These are phyloP conservation scores for Metschnikowia henanensis DNA, from an alignment of 805 yeast species.

Conservation along the genomic window DNA sequence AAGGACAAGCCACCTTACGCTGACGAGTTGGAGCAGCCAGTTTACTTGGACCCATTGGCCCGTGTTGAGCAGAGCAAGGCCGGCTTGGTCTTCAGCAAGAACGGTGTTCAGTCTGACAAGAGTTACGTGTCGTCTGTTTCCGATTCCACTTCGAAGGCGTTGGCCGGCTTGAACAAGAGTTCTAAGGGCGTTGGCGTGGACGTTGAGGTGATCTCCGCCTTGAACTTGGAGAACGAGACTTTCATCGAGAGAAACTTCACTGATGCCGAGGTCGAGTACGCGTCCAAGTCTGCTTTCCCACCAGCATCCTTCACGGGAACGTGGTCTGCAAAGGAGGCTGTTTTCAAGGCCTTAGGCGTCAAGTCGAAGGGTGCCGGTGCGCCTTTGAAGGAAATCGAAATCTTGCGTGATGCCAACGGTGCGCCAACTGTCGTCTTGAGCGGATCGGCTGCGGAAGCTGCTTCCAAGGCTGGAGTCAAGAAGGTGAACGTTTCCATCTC, in stretches of 20 bases:
- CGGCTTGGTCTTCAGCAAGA: conserved; percentile 48
- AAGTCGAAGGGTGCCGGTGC: conserved; percentile 95
- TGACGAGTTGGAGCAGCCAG: conserved; percentile 83
- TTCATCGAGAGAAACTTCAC: conserved; percentile 94
- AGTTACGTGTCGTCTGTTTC: conserved; percentile 49
- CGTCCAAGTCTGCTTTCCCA: conserved; percentile 69
- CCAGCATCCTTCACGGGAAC: conserved; percentile 95
- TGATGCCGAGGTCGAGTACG: conserved; percentile 72
- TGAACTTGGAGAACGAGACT: conserved; percentile 86
- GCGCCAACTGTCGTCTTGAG: conserved; percentile 79
- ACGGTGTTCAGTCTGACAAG: conserved; percentile 48
- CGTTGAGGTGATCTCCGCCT: conserved; percentile 81
- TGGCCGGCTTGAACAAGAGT: conserved; percentile 54
- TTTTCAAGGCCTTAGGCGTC: conserved; percentile 91
- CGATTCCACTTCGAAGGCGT: conserved; percentile 61
- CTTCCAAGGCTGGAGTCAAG: conserved; percentile 66
- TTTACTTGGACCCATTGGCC: conserved; percentile 95
- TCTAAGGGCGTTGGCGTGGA: conserved; percentile 91
- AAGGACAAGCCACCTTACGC: conserved; percentile 93
- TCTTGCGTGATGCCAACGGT: conserved; percentile 66
- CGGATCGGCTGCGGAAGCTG: conserved; percentile 78
- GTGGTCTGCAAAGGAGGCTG: conserved; percentile 99
- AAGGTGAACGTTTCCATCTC: conserved; percentile 85
- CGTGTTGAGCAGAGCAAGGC: conserved; percentile 53
- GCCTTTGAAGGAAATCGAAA: conserved; percentile 86